A percentile compares a stretch with the other conserved stretches of the same genome.
Conservation (phyloP, 768 basidiomycete genomes). For the Lentinula lateritia region DNA sequence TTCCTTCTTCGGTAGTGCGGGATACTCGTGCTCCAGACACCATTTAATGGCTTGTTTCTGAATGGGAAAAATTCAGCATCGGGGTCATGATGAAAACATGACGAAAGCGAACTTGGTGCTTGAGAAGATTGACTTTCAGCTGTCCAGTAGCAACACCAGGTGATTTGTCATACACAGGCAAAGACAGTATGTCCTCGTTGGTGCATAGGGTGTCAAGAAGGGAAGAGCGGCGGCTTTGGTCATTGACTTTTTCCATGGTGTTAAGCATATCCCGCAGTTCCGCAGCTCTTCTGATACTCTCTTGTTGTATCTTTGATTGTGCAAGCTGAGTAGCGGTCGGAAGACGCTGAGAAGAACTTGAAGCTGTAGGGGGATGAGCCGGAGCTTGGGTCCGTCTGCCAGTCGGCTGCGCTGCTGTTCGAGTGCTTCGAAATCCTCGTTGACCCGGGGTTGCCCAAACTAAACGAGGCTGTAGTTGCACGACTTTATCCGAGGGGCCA, state of each 20-base stretch:
- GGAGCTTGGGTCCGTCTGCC: not conserved
- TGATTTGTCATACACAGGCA: constrained; percentile 68
- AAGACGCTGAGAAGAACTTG: not conserved
- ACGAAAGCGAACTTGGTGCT: constrained; percentile 60
- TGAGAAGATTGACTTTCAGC: constrained; percentile 67
- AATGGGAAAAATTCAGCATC: not conserved
- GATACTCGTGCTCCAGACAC: constrained; percentile 80
- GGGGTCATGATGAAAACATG: not conserved
- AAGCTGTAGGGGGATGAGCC: constrained; percentile 3
- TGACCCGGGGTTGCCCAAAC: constrained; percentile 72
- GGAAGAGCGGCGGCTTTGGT: constrained; percentile 66
- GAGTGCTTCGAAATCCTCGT: constrained; percentile 38
- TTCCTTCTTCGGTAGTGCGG: constrained; percentile 60
- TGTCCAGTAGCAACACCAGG: constrained; percentile 65
- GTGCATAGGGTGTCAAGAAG: constrained; percentile 67
- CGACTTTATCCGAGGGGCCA: constrained; percentile 56
- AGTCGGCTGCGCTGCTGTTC: constrained; percentile 8
- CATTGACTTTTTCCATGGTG: constrained; percentile 70
- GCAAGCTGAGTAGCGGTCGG: constrained; percentile 35
- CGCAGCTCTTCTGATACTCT: constrained; percentile 52
- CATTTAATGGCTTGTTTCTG: constrained; percentile 83
- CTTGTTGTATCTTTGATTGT: constrained; percentile 38
- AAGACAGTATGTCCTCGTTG: constrained; percentile 61
- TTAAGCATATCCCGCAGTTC: constrained; percentile 64
- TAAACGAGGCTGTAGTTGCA: constrained; percentile 57